Evolutionary conservation across 2,329 filamentous ascomycete genomes (phyloP).

Genomic region (Venturia nashicola): DNA sequence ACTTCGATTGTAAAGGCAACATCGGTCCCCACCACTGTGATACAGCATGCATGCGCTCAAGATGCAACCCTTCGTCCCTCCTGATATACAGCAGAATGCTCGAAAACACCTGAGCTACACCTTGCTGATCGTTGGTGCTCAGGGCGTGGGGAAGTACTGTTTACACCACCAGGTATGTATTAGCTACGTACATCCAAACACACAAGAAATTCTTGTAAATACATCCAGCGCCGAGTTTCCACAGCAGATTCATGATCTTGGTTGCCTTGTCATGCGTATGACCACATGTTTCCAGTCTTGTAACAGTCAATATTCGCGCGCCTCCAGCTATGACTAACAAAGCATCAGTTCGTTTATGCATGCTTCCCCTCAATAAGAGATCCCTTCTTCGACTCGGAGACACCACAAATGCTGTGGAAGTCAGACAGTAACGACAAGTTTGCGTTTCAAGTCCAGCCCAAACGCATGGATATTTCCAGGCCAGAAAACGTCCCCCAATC

Average conservation of each 20-base stretch:
- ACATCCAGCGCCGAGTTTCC: background rate
- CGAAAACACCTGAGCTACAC: background rate
- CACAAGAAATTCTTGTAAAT: background rate
- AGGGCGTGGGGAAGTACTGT: background rate
- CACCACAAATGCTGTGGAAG: constrained; percentile 3
- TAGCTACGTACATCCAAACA: background rate
- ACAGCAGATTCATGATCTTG: background rate
- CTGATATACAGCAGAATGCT: background rate
- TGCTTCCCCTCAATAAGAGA: constrained; percentile 2
- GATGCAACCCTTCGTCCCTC: constrained; percentile 1
- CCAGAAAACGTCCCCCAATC: background rate
- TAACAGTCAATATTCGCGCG: background rate
- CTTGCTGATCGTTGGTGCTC: constrained; percentile 1
- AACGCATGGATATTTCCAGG: background rate
- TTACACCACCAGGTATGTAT: constrained; percentile 5
- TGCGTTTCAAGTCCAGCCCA: background rate
- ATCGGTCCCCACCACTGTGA: background rate
- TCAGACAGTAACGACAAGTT: background rate
- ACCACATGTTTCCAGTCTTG: too few species aligned
- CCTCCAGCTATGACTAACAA: background rate
- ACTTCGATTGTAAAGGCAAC: background rate
- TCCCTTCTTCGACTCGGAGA: constrained; percentile 1
- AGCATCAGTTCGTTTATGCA: background rate
- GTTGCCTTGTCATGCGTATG: background rate
- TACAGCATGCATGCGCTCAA: constrained; percentile 3